A percentile compares a stretch with the other conserved stretches of the same genome.
Evolutionary conservation across 805 yeast species (phyloP).

Genomic region (Zygotorulaspora florentina): DNA sequence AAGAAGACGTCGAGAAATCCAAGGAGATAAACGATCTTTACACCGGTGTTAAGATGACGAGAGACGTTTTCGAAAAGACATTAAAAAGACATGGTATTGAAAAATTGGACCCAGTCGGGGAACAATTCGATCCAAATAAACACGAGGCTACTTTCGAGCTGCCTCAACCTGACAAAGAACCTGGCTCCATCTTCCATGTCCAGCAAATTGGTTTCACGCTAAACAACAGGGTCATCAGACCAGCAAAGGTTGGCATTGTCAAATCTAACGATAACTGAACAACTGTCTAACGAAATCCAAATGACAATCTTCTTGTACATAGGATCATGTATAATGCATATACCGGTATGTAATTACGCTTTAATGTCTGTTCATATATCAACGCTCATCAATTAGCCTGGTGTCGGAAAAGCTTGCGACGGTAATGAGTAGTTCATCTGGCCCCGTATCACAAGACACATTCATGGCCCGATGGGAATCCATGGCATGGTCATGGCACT

Average conservation of each 20-base stretch:
- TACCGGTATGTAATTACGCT: not conserved
- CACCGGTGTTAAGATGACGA: slow-evolving; percentile 90
- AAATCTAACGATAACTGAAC: slow-evolving; percentile 39
- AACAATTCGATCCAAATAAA: slow-evolving; percentile 81
- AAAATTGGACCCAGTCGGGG: slow-evolving; percentile 80
- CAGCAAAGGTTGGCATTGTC: slow-evolving; percentile 94
- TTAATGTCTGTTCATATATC: not conserved
- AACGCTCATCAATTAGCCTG: too few relatives aligned
- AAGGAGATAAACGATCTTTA: slow-evolving; percentile 67
- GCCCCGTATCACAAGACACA: too few relatives aligned
- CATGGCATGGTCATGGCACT: not conserved
- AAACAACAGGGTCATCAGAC: slow-evolving; percentile 84
- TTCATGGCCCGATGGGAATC: not conserved
- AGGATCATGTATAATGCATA: slow-evolving; percentile 3
- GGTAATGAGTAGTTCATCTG: too few relatives aligned
- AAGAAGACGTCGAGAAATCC: slow-evolving; percentile 54
- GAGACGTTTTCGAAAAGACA: slow-evolving; percentile 80
- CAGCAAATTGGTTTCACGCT: slow-evolving; percentile 86
- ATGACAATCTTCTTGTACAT: not conserved
- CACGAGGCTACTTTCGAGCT: slow-evolving; percentile 92
- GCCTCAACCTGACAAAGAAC: slow-evolving; percentile 81
- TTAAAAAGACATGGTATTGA: slow-evolving; percentile 72
- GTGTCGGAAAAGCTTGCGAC: too few relatives aligned
- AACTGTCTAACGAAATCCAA: not conserved
- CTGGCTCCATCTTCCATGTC: slow-evolving; percentile 89